Evolutionary conservation across 2,329 filamentous ascomycete species (phyloP), one percentile per base, ranked within the genome.

Genomic region (Penicillium occitanis): DNA sequence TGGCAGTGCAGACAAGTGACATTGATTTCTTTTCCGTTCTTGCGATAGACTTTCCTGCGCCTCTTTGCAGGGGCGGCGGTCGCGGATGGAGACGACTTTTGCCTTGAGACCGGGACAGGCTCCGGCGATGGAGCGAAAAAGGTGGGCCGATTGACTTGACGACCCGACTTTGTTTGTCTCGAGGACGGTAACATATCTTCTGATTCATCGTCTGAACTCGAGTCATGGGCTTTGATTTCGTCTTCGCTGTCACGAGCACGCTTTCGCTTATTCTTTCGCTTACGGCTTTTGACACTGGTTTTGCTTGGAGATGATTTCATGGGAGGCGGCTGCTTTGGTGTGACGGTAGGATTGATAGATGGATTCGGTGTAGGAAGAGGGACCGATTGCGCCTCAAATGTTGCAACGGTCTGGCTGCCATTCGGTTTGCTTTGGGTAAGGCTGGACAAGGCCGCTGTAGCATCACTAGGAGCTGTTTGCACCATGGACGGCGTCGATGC

Each of bases 151-250:
- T 78, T 87, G 42, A 92, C 85, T 66, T 89, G 87, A 68, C 91
- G 86, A 44, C 91, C 91, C 22, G 90, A 93, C 73, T 92, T 91
- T 10, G 91, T 93, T 73, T 86, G 88, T 35, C 87, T 91, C 3
- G 86, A 84, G 19, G 86, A 80, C 22, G 84, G 83, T 68, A 65
- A 30, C 59, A 85, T 82, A 44, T 78, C 66, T 10, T 67, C 78
- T 11, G 79, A 79, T 2, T 79, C 77, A 63, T 76, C 75, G 67
- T 78, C 75, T 4, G 77, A 78, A 67, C 72, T 75, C n/a, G 77
- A 74, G 62, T 77, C 66, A 14, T 70, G 74, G 5, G 76, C 75
- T 68, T 71, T 73, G 63, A 77, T 68, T 25, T 71, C 72, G 50
- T 78, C 73, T 50, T 77, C 75, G 46, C 75, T 74, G 53, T 72